These are phyloP conservation scores for Exophiala oligosperma DNA, from an alignment of 2,329 filamentous ascomycete genomes.

Conservation along the genomic window DNA sequence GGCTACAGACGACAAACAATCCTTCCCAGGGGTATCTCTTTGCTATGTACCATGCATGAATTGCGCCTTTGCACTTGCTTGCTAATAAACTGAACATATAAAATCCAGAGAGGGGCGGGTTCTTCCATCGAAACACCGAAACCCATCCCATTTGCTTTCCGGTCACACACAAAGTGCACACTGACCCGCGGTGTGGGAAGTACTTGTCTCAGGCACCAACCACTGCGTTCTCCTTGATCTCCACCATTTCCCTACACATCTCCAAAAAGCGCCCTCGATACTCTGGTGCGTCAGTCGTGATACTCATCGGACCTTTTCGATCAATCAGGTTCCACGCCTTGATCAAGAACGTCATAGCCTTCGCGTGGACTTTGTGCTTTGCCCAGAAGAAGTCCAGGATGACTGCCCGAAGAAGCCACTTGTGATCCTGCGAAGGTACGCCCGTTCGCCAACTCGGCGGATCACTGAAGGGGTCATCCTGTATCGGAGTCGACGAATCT, in stretches of 20 bases:
- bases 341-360: constrained; percentile 65
- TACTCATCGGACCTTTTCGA: constrained; percentile 69
- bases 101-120: no score
- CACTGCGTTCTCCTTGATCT: constrained; percentile 31
- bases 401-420: constrained; percentile 66
- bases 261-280: constrained; percentile 60
- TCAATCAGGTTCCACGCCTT: constrained; percentile 64
- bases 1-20: no score
- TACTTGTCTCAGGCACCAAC: neutral
- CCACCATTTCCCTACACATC: constrained; percentile 52
- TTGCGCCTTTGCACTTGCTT: no score
- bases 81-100: no score
- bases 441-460: constrained; percentile 62
- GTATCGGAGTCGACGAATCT: constrained; percentile 26
- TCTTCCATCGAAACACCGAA: no score
- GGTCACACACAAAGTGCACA: no score
- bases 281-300: constrained; percentile 68
- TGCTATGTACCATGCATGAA: no score
- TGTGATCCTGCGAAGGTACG: constrained; percentile 53
- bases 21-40: no score
- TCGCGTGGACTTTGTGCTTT: constrained; percentile 67
- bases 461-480: constrained; percentile 32
- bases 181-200: neutral
- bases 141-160: no score
- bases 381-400: constrained; percentile 79